Evolutionary conservation across 495 filamentous ascomycete genomes (phyloP), one percentile per base, ranked within the genome.

Genomic region (Xylaria telfairii): DNA sequence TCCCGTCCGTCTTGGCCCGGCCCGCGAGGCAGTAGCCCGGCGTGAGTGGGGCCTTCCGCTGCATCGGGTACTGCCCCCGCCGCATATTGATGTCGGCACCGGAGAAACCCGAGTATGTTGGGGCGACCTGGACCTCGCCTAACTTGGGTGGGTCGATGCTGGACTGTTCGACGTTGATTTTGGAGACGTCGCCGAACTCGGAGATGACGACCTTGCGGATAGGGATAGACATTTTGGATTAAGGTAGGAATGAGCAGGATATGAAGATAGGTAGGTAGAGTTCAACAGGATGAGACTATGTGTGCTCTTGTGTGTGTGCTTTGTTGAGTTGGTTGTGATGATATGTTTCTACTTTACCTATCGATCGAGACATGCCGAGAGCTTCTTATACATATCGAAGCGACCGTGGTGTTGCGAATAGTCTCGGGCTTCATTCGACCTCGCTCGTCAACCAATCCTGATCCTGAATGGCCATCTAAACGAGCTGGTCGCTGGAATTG

Each of bases 61-160:
- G 78, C 41, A 81, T 67, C 5, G 81, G 82, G 51, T 84, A 84
- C n/a, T 44, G 63, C 32, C 82, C 82, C 39, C 75, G 72, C 10
- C 81, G 79, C 82, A 85, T 85, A 69, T 77, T 79, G 73, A 83
- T 73, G 70, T 84, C 82, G 34, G 76, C 75, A 54, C 83, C 82
- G 17, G 68, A 74, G 72, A 85, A 83, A 63, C 78, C 79, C 15
- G 82, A 69, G 72, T 83, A 85, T 39, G 80, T 67, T 21, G 81
- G 75, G 15, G 72, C 75, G 60, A 85, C 81, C 69, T 85, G 82
- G 28, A 83, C 76, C 28, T 84, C 72, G 19, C 76, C 65, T 17
- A 73, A 17, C 21, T 75, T 56, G 0, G 82, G 82, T 4, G 76
- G 66, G 2, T 76, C 68, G 64, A 80, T 72, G 30, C 71, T 63